Evolutionary conservation across 805 yeast species (phyloP).

Genomic region (Yamadazyma takamatsuzukensis): DNA sequence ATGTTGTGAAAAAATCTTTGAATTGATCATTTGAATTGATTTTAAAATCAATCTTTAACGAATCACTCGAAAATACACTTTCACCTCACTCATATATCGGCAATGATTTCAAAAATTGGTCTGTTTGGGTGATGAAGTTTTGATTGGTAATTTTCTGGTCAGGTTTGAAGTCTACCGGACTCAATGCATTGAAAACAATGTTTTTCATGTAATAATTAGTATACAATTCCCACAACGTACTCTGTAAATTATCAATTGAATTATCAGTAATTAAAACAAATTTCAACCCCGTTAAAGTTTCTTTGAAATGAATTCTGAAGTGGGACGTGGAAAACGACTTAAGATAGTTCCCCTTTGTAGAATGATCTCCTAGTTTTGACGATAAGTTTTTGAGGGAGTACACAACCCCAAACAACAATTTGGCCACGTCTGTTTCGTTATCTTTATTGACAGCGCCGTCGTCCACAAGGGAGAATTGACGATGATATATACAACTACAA

Average conservation of each 20-base stretch:
- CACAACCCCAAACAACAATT: slow-evolving; percentile 80
- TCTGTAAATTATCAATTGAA: slow-evolving; percentile 50
- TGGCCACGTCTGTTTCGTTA: slow-evolving; percentile 67
- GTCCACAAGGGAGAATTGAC: slow-evolving; percentile 46
- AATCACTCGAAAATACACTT: too few relatives aligned
- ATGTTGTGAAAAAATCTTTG: too few relatives aligned
- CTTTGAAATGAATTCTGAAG: slow-evolving; percentile 76
- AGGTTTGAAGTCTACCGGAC: slow-evolving; percentile 47
- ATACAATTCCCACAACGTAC: slow-evolving; percentile 56
- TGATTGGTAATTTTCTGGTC: slow-evolving; percentile 48
- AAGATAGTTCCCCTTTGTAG: slow-evolving; percentile 28
- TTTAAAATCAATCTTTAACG: too few relatives aligned
- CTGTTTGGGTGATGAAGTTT: slow-evolving; percentile 54
- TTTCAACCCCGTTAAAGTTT: slow-evolving; percentile 74
- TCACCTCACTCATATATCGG: slow-evolving; percentile 5
- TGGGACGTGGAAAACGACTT: slow-evolving; percentile 65
- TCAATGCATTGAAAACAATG: slow-evolving; percentile 52
- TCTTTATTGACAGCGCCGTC: slow-evolving; percentile 41
- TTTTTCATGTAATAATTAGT: slow-evolving; percentile 53
- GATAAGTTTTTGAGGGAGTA: slow-evolving; percentile 77
- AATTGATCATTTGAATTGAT: too few relatives aligned
- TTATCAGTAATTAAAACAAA: slow-evolving; percentile 73
- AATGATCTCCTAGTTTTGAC: slow-evolving; percentile 43
- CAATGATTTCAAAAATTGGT: slow-evolving; percentile 37
- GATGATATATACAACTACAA: slow-evolving; percentile 77